These are phyloP conservation scores for Mortierella antarctica DNA, from an alignment of 192 early-diverging fungal species.

Conservation along the genomic window DNA sequence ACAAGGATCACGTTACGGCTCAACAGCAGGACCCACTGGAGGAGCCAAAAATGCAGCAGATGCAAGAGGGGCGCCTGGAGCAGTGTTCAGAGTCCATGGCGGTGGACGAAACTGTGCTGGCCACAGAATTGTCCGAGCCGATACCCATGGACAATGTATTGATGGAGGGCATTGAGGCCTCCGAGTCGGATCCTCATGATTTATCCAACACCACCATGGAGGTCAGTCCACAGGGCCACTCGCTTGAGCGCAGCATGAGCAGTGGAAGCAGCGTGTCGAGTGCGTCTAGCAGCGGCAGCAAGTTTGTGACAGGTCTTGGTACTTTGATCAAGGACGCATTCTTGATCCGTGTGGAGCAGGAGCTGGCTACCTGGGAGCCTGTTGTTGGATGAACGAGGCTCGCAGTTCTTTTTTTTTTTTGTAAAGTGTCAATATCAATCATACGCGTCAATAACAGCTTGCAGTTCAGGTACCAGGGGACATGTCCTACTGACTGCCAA, in stretches of 20 bases:
- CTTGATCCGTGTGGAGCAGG: constrained; percentile 39
- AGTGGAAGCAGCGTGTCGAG: constrained; percentile 5
- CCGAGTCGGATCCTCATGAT: constrained; percentile 8
- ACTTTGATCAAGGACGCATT: constrained; percentile 38
- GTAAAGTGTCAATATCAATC: too few relatives aligned
- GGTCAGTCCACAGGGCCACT: background rate
- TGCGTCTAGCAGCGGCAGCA: background rate
- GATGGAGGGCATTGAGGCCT: constrained; percentile 20
- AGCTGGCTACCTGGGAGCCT: constrained; percentile 35
- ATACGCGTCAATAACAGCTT: too few relatives aligned
- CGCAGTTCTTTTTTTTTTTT: background rate
- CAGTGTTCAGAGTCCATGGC: background rate
- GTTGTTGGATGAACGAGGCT: constrained; percentile 9
- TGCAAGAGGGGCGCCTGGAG: too few relatives aligned
- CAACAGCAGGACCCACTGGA: too few relatives aligned
- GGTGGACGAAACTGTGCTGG: background rate
- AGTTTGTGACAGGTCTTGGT: constrained; percentile 4
- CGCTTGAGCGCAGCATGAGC: constrained; percentile 21
- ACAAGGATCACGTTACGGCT: background rate
- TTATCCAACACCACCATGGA: background rate
- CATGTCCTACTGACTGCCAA: too few relatives aligned
- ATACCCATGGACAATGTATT: background rate
- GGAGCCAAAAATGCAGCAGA: too few relatives aligned
- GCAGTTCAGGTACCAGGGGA: too few relatives aligned
- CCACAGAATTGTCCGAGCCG: background rate